Conservation (phyloP, 371 early-diverging fungal species). For the Mortierella sp. region DNA sequence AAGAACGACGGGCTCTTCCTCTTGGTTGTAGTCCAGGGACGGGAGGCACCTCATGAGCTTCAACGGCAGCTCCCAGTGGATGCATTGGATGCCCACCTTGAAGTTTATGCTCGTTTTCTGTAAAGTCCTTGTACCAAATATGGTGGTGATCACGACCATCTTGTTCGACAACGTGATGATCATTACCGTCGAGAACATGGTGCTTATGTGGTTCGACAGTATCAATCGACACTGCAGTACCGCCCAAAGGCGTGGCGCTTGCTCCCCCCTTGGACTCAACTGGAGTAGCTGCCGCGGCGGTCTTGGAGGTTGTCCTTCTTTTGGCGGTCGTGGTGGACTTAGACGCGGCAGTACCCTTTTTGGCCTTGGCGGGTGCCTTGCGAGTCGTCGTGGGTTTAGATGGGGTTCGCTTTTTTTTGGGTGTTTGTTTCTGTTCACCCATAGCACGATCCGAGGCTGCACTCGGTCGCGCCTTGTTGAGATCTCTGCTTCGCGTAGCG, state of each 20-base stretch:
- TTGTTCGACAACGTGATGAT: constrained; percentile 17
- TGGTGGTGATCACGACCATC: constrained; percentile 22
- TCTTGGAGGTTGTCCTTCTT: background rate
- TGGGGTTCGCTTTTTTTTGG: constrained; percentile 7
- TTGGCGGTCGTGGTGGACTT: background rate
- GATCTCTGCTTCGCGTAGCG: constrained; percentile 10
- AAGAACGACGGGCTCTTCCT: background rate
- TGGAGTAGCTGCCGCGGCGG: background rate
- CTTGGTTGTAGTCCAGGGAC: background rate
- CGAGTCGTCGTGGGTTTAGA: background rate
- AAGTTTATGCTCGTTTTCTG: background rate
- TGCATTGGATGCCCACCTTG: constrained; percentile 2
- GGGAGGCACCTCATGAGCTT: background rate
- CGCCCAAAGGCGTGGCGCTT: constrained; percentile 5
- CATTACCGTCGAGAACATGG: constrained; percentile 13
- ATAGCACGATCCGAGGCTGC: background rate
- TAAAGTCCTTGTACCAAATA: constrained; percentile 26
- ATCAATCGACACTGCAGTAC: background rate
- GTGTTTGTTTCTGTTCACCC: constrained; percentile 1
- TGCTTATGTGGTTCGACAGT: background rate
- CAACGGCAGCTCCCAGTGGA: background rate
- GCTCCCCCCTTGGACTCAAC: too few relatives aligned
- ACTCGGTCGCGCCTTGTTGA: background rate
- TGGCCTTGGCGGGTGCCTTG: background rate
- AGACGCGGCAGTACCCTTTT: background rate